These are phyloP conservation scores for Lactifluus subvellereus DNA, from an alignment of 768 basidiomycete genomes.

Conservation along the genomic window DNA sequence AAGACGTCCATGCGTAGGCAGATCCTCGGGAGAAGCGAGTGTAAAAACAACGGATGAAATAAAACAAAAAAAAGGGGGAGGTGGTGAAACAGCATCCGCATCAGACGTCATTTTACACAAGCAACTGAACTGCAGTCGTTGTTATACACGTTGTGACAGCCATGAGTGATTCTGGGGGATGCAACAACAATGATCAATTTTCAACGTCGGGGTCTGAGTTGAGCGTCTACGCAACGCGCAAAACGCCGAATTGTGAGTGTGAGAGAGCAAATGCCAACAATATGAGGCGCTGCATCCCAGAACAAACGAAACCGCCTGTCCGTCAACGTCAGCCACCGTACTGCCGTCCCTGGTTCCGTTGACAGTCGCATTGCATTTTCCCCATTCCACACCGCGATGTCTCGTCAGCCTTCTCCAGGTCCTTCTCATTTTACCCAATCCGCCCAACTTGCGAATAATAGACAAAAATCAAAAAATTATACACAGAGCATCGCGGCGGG, in stretches of 20 bases:
- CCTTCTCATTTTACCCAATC: slow-evolving; percentile 27
- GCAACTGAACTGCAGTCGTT: not conserved
- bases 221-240: slow-evolving; percentile 24
- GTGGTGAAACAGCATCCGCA: slow-evolving; percentile 16
- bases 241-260: slow-evolving; percentile 31
- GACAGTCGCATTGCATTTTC: slow-evolving; percentile 28
- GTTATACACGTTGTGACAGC: not conserved
- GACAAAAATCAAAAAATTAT: slow-evolving; percentile 45
- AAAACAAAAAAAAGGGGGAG: too few species aligned
- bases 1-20: not conserved
- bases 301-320: slow-evolving; percentile 9
- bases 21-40: slow-evolving; percentile 6
- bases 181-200: not conserved
- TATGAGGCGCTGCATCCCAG: slow-evolving; percentile 10
- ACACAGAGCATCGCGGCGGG: slow-evolving; percentile 65
- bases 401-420: slow-evolving; percentile 44
- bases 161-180: not conserved
- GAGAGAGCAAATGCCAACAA: slow-evolving; percentile 29
- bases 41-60: not conserved
- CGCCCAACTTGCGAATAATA: slow-evolving; percentile 11
- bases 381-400: slow-evolving; percentile 52
- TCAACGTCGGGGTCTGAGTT: not conserved
- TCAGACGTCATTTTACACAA: not conserved
- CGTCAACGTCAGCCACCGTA: slow-evolving; percentile 30
- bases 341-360: slow-evolving; percentile 25